Evolutionary conservation across 352 stramenopile species (phyloP).

Genomic region (Phytophthora sp.): DNA sequence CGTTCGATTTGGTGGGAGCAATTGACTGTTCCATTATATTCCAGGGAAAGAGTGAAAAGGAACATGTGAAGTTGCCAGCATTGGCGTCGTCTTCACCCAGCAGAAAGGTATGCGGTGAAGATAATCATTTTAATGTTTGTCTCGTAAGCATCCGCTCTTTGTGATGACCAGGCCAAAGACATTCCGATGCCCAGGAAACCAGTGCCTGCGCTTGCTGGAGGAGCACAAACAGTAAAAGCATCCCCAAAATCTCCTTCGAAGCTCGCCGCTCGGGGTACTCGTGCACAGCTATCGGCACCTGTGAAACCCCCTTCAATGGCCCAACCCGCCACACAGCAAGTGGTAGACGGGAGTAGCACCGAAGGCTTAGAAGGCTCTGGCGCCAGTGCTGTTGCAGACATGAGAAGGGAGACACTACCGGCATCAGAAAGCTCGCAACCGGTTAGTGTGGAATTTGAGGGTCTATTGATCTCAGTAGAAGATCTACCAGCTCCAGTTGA

Average conservation of each 20-base stretch:
- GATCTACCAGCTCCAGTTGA: background rate
- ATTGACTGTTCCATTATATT: background rate
- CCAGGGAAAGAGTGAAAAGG: conserved; percentile 39
- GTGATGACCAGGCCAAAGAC: conserved; percentile 25
- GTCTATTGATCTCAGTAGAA: background rate
- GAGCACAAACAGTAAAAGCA: conserved; percentile 6
- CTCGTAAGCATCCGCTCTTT: too few relatives aligned
- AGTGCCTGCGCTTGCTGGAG: background rate
- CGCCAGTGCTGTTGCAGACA: background rate
- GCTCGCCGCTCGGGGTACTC: background rate
- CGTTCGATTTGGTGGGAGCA: background rate
- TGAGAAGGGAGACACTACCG: background rate
- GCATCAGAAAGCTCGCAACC: conserved; percentile 4
- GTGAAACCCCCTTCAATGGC: conserved; percentile 9
- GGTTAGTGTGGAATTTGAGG: background rate
- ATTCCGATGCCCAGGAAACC: conserved; percentile 22
- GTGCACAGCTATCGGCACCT: conserved; percentile 22
- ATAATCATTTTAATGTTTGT: background rate
- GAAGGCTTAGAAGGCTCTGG: background rate
- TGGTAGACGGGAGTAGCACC: background rate
- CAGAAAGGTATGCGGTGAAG: conserved; percentile 40
- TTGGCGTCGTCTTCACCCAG: conserved; percentile 34
- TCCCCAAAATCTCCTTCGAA: conserved; percentile 26
- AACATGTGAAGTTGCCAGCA: conserved; percentile 52
- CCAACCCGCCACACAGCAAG: background rate